Evolutionary conservation across 2,329 filamentous ascomycete species (phyloP).

Genomic region (Magnaporthales sp.): DNA sequence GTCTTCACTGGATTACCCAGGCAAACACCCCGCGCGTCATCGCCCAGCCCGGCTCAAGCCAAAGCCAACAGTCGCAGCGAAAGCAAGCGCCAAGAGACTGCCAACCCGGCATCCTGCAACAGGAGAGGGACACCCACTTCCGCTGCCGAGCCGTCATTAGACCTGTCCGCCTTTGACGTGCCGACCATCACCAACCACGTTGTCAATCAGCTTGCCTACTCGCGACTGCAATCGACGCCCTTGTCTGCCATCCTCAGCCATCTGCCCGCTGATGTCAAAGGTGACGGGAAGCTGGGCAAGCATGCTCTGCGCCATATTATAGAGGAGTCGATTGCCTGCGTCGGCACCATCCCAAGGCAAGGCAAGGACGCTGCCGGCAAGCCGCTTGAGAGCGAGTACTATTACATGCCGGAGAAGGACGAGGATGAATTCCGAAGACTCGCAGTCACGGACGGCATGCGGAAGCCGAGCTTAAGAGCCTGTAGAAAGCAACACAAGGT

Average conservation of each 20-base stretch:
- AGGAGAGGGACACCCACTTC: slow-evolving; percentile 6
- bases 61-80: neutral
- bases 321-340: slow-evolving; percentile 58
- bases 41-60: slow-evolving; percentile 1
- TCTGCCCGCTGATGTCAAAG: slow-evolving; percentile 60
- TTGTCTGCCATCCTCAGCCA: slow-evolving; percentile 83
- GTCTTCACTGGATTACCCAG: neutral
- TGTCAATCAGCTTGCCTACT: slow-evolving; percentile 91
- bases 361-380: slow-evolving; percentile 97
- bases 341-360: slow-evolving; percentile 81
- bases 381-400: slow-evolving; percentile 89
- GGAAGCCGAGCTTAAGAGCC: slow-evolving; percentile 80
- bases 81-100: neutral
- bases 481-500: slow-evolving; percentile 98
- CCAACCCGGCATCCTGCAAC: slow-evolving; percentile 5
- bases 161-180: slow-evolving; percentile 24
- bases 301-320: slow-evolving; percentile 63
- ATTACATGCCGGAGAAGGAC: slow-evolving; percentile 87
- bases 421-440: slow-evolving; percentile 67
- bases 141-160: slow-evolving; percentile 21
- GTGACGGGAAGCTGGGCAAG: slow-evolving; percentile 40
- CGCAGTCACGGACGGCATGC: slow-evolving; percentile 75
- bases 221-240: slow-evolving; percentile 82
- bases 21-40: neutral
- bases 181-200: slow-evolving; percentile 69